Evolutionary conservation across 2,329 filamentous ascomycete species (phyloP), one percentile per base, ranked within the genome.

Genomic region (Blastomyces emzantsi): DNA sequence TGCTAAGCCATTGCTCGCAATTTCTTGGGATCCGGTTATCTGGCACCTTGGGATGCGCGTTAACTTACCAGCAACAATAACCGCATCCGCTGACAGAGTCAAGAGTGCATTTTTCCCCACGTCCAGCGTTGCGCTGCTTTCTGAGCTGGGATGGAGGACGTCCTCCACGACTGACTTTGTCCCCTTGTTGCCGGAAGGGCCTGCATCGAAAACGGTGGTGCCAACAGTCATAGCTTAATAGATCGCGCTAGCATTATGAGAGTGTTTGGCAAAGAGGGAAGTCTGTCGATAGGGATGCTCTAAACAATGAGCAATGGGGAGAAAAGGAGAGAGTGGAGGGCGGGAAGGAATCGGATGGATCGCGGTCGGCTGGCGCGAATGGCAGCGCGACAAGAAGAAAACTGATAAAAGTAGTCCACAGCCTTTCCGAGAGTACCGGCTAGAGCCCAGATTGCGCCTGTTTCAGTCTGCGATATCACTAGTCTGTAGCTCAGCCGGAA

Each of bases 121-220:
- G 59, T 76, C 72, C 63, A 86, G 75, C 51, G 81, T 83, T 59
- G 77, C 73, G 66, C 79, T 78, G 61, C 73, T 71, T n/a, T 54
- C 41, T 56, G 43, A 17, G 17, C 36, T 25, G 36, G 36, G 39
- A 11, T 22, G 28, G 25, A 41, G 19, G 33, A 62, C 28, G 33
- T 19, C 52, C 15, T 62, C 61, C 36, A 13, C 22, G 8, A 41
- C 56, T 17, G 52, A 56, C 9, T 19, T 6, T 22, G 52, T 57
- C 61, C 5, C 92, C 91, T 79, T 95, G 92, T 74, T 96, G 92
- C 92, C 92, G 96, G 68, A 92, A 4, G 25, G 58, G 17, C 43
- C 43, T 1, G 58, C 41, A 11, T 64, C 61, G 47, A 65, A 45
- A 39, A 39, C 36, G 30, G 60, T 22, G 41, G 25, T 62, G 36